Conservation (phyloP, 441 rosid species). For the Erysimum cheiri region DNA sequence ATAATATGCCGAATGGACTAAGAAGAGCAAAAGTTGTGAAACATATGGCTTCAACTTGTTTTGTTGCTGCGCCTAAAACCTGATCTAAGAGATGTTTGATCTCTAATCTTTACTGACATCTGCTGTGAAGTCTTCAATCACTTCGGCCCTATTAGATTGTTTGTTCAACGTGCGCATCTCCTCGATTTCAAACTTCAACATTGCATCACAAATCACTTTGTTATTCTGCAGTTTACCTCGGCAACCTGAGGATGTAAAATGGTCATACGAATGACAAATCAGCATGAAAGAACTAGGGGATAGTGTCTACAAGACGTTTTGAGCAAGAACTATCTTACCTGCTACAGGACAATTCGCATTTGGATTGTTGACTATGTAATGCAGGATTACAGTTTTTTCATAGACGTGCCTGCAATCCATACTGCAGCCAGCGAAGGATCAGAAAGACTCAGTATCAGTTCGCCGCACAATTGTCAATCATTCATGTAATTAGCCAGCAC, state of each 20-base stretch:
- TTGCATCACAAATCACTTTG: slow-evolving; percentile 66
- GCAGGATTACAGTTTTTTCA: slow-evolving; percentile 62
- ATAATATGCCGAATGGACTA: background rate
- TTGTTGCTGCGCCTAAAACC: background rate
- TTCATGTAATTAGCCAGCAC: slow-evolving; percentile 7
- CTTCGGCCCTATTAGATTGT: slow-evolving; percentile 49
- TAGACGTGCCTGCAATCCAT: slow-evolving; percentile 88
- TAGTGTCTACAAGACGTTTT: slow-evolving; percentile 3
- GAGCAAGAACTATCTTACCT: slow-evolving; percentile 52
- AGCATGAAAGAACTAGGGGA: slow-evolving; percentile 20
- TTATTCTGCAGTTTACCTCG: slow-evolving; percentile 57
- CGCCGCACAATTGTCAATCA: background rate
- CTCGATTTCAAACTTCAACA: slow-evolving; percentile 71
- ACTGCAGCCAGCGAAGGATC: slow-evolving; percentile 51
- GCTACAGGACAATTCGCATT: slow-evolving; percentile 68
- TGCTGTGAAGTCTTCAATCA: slow-evolving; percentile 82
- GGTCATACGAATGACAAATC: slow-evolving; percentile 24
- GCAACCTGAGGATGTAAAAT: slow-evolving; percentile 59
- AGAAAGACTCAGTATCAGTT: slow-evolving; percentile 7
- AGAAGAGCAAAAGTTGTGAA: background rate
- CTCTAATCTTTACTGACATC: slow-evolving; percentile 48
- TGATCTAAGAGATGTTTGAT: slow-evolving; percentile 5
- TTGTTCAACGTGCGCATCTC: slow-evolving; percentile 63
- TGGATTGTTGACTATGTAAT: slow-evolving; percentile 50
- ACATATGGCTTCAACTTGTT: slow-evolving; percentile 24